A percentile compares a stretch with the other conserved stretches of the same genome.
Evolutionary conservation across 2,329 filamentous ascomycete genomes (phyloP).

Genomic region (Hypoxylon sp.): DNA sequence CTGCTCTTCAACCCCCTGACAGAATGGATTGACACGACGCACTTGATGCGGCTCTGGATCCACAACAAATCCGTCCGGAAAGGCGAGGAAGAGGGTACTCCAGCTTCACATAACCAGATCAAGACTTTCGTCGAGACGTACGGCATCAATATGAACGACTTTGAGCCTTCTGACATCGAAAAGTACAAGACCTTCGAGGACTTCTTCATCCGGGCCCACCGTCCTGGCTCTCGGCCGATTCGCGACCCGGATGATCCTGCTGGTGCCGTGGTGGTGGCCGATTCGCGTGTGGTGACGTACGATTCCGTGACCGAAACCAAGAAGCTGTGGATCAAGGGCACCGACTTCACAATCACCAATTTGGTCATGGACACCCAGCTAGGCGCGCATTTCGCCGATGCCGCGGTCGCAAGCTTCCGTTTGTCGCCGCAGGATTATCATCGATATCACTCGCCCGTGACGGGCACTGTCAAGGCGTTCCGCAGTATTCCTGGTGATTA

Average conservation of each 20-base stretch:
- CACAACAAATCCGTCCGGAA: slow-evolving; percentile 55
- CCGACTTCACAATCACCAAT: slow-evolving; percentile 59
- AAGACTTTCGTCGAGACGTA: slow-evolving; percentile 56
- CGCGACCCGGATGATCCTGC: slow-evolving; percentile 47
- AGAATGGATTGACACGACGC: slow-evolving; percentile 59
- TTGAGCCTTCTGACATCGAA: slow-evolving; percentile 55
- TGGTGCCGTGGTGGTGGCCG: slow-evolving; percentile 54
- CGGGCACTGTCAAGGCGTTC: slow-evolving; percentile 56
- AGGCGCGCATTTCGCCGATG: slow-evolving; percentile 54
- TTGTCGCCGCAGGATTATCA: slow-evolving; percentile 63
- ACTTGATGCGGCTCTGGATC: slow-evolving; percentile 56
- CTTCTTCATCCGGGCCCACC: slow-evolving; percentile 58
- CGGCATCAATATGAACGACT: slow-evolving; percentile 57
- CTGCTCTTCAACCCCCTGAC: slow-evolving; percentile 59
- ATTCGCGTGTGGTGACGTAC: slow-evolving; percentile 58
- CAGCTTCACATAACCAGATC: slow-evolving; percentile 55
- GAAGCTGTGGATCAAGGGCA: slow-evolving; percentile 61
- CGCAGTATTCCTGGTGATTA: slow-evolving; percentile 60
- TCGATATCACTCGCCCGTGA: slow-evolving; percentile 61
- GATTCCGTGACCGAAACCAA: slow-evolving; percentile 53
- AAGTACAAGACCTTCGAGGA: slow-evolving; percentile 57
- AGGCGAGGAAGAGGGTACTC: slow-evolving; percentile 50
- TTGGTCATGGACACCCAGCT: slow-evolving; percentile 56
- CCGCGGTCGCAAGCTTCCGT: slow-evolving; percentile 59
- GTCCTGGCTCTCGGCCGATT: slow-evolving; percentile 52